Evolutionary conservation across 495 filamentous ascomycete genomes (phyloP).

Genomic region (Daldinia concentrica): DNA sequence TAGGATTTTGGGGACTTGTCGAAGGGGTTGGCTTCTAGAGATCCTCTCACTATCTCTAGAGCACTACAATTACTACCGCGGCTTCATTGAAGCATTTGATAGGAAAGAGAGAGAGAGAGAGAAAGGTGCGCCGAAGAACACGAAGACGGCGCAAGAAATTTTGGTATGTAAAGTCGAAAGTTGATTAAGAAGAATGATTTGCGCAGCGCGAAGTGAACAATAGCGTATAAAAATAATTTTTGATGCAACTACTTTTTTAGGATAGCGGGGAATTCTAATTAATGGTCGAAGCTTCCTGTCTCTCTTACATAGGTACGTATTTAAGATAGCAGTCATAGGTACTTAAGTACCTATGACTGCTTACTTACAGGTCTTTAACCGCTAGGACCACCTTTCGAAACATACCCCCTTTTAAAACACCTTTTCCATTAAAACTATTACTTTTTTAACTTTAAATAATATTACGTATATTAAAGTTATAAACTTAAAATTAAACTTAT

Average conservation of each 20-base stretch:
- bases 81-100: constrained; percentile 57
- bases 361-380: too few relatives aligned
- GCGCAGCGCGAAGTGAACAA: constrained; percentile 16
- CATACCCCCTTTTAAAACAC: too few relatives aligned
- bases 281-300: constrained; percentile 27
- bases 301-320: too few relatives aligned
- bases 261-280: constrained; percentile 38
- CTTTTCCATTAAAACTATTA: too few relatives aligned
- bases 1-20: constrained; percentile 32
- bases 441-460: too few relatives aligned
- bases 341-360: too few relatives aligned
- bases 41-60: constrained; percentile 78
- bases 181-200: constrained; percentile 6
- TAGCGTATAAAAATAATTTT: constrained; percentile 31
- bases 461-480: too few relatives aligned
- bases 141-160: constrained; percentile 11
- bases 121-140: constrained; percentile 5
- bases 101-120: constrained; percentile 2
- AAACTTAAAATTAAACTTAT: too few relatives aligned
- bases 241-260: constrained; percentile 34
- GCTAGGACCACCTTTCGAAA: too few relatives aligned
- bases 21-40: constrained; percentile 65
- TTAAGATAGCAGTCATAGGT: not conserved
- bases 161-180: not conserved
- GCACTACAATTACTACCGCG: constrained; percentile 72